Conservation (phyloP, 441 rosid genomes). For the Syzygium malaccense region DNA sequence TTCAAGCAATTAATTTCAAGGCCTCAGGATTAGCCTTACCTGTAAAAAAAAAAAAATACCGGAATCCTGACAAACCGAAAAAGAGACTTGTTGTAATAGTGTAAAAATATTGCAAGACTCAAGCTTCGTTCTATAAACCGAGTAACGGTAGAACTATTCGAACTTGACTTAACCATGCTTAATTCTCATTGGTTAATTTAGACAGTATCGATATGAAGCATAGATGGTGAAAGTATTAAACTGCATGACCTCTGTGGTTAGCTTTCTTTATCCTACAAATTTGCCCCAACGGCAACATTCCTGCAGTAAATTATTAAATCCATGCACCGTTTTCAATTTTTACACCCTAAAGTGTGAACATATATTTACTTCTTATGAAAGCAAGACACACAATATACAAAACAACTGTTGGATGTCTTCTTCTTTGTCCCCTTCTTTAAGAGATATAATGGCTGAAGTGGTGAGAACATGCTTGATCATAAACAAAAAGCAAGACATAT, state of each 20-base stretch:
- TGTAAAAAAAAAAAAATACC: not conserved
- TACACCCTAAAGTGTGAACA: not conserved
- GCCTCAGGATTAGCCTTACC: conserved; percentile 1
- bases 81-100: not conserved
- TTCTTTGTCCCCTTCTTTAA: not conserved
- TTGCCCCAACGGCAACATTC: not conserved
- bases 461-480: not conserved
- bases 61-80: not conserved
- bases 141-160: not conserved
- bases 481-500: not conserved
- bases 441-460: not conserved
- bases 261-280: not conserved
- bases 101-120: not conserved
- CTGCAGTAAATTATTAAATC: not conserved
- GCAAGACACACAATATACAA: not conserved
- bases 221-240: not conserved
- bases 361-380: not conserved
- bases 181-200: not conserved
- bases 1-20: not conserved
- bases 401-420: not conserved
- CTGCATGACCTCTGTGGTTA: not conserved
- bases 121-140: not conserved
- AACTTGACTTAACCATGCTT: not conserved
- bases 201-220: not conserved
- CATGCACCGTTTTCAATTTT: not conserved